Base-by-base conservation (phyloP, 768 basidiomycete genomes). In the Lepiota venenata region DNA sequence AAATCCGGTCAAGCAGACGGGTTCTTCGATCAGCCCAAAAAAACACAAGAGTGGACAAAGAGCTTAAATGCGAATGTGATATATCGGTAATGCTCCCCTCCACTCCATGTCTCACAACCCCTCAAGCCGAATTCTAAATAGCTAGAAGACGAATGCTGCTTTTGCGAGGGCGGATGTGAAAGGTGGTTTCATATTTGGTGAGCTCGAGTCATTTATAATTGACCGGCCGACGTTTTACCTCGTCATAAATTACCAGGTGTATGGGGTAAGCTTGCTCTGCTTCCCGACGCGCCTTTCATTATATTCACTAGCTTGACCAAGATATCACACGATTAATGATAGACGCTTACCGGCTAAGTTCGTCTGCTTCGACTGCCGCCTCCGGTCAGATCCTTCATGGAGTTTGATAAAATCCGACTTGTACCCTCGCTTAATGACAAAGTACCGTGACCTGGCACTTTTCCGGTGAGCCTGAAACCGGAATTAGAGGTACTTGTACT, bases 131-230 rank as follows among this genome's bases (percentile, higher is more conserved):
- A 35, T 15, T 25, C 22, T 14, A 56, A 56, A 25, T 62, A 90
- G 87, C 61, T 73, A 14, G 82, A 84, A 25, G 85, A 86, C 57
- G 74, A 78, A 20, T 62, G 60, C 25, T 77, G 81, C 52, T 75
- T 81, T 52, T 93, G 90, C 61, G 88, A 91, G 56, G 84, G 82
- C 8, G 81, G 75, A n/a, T 91, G 91, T 66, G 73, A 73, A 15
- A 78, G 72, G 54, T 91, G 88, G 88, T 86, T 80, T 63, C 91
- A 93, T 65, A 61, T 83, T 40, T 93, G 90, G 90, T 90, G 51
- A 50, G 80, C 63, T 47, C 7, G 7, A 27, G 18, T 18, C n/a
- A 21, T 38, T 9, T 46, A 8, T 8, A 12, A 27, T 15, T 8
- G 21, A 5, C 4, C 39, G 29, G 35, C 37, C 47, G 40, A 46